Base-by-base conservation (phyloP, 768 basidiomycete species). In the Suillus subalutaceus region DNA sequence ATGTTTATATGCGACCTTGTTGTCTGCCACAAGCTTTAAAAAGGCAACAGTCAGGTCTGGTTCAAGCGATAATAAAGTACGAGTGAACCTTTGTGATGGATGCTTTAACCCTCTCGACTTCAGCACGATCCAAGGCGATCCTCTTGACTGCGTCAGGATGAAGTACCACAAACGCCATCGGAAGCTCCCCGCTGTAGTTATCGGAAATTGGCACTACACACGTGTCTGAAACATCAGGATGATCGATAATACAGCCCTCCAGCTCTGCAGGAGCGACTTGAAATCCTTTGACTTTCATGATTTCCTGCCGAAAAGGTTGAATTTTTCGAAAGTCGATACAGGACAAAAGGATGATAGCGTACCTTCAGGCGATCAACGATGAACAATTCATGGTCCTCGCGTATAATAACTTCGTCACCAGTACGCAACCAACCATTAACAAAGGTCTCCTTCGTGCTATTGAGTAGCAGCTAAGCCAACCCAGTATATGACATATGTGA, bases 231-330 rank as follows among this genome's bases (percentile, higher is more conserved):
- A 91, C 84, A 69, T 89, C 88, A 1, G 82, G 75, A 68, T 90
- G 87, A 53, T 79, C 82, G 32, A 90, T 73, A n/a, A 90, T 71
- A 66, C 88, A 88, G 23, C 85, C 90, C 70, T 91, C 90, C 10
- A 91, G 79, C 68, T 90, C 90, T 4, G 90, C 89, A 2, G 90
- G 90, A 1, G 90, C 88, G 1, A 92, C 90, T 72, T 92, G 90
- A 72, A 88, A 89, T 3, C 91, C 90, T 71, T 78, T 83, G 52
- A 89, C 87, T 78, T 91, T 91, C 72, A 91, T 77, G 37, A 90
- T 81, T 76, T 90, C 89, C 87, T 88, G 62, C 38, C 26, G 26
- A 53, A 26, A 40, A 64, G 18, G 78, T 66, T 43, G 65, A 60
- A 32, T 26, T 35, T 9, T 15, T 50, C 32, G 6, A 9, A 58